Base-by-base conservation (phyloP, 768 basidiomycete species). In the Tephrocybe sp. region DNA sequence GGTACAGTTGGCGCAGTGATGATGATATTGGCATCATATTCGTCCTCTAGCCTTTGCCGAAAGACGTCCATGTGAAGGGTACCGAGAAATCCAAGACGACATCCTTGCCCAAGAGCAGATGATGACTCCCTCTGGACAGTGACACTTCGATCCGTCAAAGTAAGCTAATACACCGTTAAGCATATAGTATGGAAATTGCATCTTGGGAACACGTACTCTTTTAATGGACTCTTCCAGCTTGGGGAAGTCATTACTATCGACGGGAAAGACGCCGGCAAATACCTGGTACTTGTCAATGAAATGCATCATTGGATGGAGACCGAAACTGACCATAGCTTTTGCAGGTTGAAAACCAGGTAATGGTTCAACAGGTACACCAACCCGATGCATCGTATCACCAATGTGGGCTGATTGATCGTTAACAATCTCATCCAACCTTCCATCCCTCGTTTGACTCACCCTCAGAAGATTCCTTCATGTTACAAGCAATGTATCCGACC, bases 61-160 rank as follows among this genome's bases (percentile, higher is more conserved):
- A 93, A 93, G 33, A 95, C 90, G 60, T 96, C 91, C 91, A 98
- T 94, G 64, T 99, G 97, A 51, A 99, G 70, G 4, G 93, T 92
- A 1, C 97, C 97, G 9, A 98, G 77, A 68, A 98, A 99, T 0
- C 97, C 97, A 5, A 99, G 80, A 38, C 97, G 82, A 64, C 87
- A 93, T 7, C 97, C 97, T 71, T 97, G 95, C 1, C 96, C 95
- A 9, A 99, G 78, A 9, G 97, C 97, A 4, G 90, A 83, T 0
- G 96, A 98, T 0, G 91, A 89, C 68, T 98, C 97, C 42, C 92
- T 80, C 62, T 93, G 90, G 8, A 95, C 77, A 15, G 91, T 88
- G 9, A 99, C 93, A 65, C 88, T 90, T 48, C 93, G 81, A 64
- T 95, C 92, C 17, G 86, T 93, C 45, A 94, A 75, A 7, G 85